These are phyloP conservation scores for Luzula sylvatica DNA, from an alignment of 176 grass and related monocot genomes.

Conservation along the genomic window DNA sequence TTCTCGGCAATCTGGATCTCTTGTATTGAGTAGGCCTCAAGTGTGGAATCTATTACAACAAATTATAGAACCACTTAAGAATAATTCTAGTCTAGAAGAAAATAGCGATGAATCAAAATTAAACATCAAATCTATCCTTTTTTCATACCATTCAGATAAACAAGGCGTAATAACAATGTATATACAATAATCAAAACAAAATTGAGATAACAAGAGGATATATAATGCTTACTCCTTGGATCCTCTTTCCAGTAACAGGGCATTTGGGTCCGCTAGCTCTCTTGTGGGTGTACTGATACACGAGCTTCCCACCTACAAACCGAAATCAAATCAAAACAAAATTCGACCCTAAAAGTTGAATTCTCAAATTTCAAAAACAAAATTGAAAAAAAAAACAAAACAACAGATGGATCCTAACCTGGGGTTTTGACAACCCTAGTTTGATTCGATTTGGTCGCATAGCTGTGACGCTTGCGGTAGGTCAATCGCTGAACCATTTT, in stretches of 20 bases:
- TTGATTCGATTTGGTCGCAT: constrained; percentile 96
- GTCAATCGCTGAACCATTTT: constrained; percentile 84
- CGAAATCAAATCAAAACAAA: neutral
- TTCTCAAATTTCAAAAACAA: neutral
- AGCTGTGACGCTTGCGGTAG: constrained; percentile 89
- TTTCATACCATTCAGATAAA: neutral
- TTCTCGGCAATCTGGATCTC: constrained; percentile 32
- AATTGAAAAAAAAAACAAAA: neutral
- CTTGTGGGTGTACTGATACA: constrained; percentile 96
- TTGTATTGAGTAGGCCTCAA: constrained; percentile 28
- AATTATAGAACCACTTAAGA: neutral
- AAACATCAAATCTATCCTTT: neutral
- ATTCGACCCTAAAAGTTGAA: neutral
- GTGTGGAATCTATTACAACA: constrained; percentile 24
- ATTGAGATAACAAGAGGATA: neutral
- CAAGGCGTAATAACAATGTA: neutral
- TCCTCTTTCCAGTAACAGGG: constrained; percentile 89
- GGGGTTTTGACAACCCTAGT: constrained; percentile 94
- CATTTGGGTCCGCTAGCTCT: constrained; percentile 88
- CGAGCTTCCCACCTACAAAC: constrained; percentile 61
- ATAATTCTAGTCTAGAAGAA: neutral
- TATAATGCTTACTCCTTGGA: constrained; percentile 67
- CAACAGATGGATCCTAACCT: constrained; percentile 25
- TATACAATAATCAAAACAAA: neutral
- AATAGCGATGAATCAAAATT: too few species aligned